Evolutionary conservation across 768 basidiomycete genomes (phyloP), one percentile per base, ranked within the genome.

Genomic region (Cyclocybe aegerita): DNA sequence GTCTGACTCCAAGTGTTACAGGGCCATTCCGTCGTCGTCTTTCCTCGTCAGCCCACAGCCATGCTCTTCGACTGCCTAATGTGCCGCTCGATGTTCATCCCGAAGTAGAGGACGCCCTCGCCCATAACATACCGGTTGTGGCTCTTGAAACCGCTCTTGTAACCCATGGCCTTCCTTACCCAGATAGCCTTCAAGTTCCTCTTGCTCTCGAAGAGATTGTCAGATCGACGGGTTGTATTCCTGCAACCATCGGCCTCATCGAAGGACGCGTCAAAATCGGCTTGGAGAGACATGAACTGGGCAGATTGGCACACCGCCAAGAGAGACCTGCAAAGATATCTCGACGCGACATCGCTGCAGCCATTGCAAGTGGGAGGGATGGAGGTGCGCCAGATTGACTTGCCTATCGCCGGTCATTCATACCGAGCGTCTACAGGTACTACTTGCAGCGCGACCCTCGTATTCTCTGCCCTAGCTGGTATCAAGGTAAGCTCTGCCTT

Each of bases 111-210:
- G 80, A 94, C 48, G 94, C 95, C 3, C 75, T 96, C 15, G 72
- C 76, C 4, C 70, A 75, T 37, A 71, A 76, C 8, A 73, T 71
- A 53, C 84, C 93, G 14, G 75, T 98, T 39, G 93, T 98, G 9
- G 94, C 95, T 9, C 81, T 98, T 9, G 96, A 98, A 66, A 91
- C 89, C 1, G 86, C 96, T 1, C 81, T 98, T 46, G 84, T 97
- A 52, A 94, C 94, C 1, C 93, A 98, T 74, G 96, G 93, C 14
- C 83, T 96, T 71, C 91, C 93, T 0, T 83, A 83, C 56, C 93
- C 93, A 0, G 75, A 76, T 34, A 95, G 93, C 61, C 65, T 87
- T 5, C 74, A 85, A 23, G 84, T 88, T 16, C 85, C 92, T 0
- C 70, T 71, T 31, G 83, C 84, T 5, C 75, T 96, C 14, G 92